Conservation (phyloP, 441 rosid genomes). For the Rhodomyrtus psidioides region DNA sequence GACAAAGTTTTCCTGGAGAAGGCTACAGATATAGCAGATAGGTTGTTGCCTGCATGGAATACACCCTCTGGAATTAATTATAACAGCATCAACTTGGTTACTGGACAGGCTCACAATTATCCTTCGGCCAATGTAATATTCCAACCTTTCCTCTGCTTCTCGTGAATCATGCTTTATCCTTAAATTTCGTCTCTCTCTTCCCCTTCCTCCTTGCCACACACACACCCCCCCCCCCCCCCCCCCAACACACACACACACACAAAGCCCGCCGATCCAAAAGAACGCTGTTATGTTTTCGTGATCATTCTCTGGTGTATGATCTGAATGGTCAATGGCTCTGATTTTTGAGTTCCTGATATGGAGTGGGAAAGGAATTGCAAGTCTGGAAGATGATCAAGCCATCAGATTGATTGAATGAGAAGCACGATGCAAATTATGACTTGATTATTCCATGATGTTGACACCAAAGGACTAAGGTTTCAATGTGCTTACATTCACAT, state of each 20-base stretch:
- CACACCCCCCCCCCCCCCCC: no score
- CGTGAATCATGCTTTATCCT: background rate
- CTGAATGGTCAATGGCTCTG: background rate
- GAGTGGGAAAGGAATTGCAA: background rate
- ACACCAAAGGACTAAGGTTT: background rate
- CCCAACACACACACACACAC: no score
- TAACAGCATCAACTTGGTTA: background rate
- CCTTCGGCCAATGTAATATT: background rate
- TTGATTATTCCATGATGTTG: background rate
- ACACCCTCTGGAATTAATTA: background rate
- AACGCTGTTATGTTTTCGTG: background rate
- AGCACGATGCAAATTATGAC: background rate
- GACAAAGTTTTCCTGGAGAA: background rate
- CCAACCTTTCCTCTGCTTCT: background rate
- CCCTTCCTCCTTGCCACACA: background rate
- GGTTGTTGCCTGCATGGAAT: slow-evolving; percentile 1
- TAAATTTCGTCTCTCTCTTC: background rate
- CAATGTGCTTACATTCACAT: background rate
- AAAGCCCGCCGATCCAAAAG: background rate
- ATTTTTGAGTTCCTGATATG: background rate
- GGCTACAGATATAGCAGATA: background rate
- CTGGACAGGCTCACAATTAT: background rate
- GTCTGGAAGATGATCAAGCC: background rate
- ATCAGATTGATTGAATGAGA: background rate
- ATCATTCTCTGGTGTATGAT: background rate